A percentile compares a stretch with the other conserved stretches of the same genome.
These are phyloP conservation scores for Pythium periplocum DNA, from an alignment of 352 stramenopile species.

Conservation along the genomic window DNA sequence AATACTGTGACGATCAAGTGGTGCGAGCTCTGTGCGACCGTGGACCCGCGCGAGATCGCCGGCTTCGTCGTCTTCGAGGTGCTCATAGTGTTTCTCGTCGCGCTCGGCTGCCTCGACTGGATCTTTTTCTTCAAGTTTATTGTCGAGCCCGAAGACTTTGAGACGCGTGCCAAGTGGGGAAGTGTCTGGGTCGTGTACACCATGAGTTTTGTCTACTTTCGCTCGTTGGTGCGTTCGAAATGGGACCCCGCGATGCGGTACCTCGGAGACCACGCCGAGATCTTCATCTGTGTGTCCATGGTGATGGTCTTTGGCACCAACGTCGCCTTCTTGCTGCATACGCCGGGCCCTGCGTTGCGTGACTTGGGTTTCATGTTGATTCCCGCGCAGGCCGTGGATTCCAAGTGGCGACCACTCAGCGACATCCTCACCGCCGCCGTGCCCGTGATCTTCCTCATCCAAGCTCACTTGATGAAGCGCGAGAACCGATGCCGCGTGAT, in stretches of 20 bases:
- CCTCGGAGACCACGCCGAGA: constrained; percentile 27
- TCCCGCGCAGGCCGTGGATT: constrained; percentile 24
- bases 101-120: constrained; percentile 21
- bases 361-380: constrained; percentile 47
- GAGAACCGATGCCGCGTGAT: constrained; percentile 25
- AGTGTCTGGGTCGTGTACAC: constrained; percentile 18
- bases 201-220: constrained; percentile 12
- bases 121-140: constrained; percentile 28
- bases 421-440: constrained; percentile 32
- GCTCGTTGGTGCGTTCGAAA: constrained; percentile 10
- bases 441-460: constrained; percentile 26
- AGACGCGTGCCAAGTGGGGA: constrained; percentile 10
- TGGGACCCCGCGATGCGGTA: constrained; percentile 14
- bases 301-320: constrained; percentile 38
- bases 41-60: constrained; percentile 17
- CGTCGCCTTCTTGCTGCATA: constrained; percentile 38
- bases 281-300: constrained; percentile 24
- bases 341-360: constrained; percentile 23
- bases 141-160: constrained; percentile 16
- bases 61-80: constrained; percentile 21
- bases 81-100: constrained; percentile 20
- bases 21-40: constrained; percentile 7
- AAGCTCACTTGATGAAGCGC: constrained; percentile 22
- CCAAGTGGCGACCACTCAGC: constrained; percentile 28
- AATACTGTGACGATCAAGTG: neutral